Conservation (phyloP, 148 eudicot species). For the Rhododendron ovatum region DNA sequence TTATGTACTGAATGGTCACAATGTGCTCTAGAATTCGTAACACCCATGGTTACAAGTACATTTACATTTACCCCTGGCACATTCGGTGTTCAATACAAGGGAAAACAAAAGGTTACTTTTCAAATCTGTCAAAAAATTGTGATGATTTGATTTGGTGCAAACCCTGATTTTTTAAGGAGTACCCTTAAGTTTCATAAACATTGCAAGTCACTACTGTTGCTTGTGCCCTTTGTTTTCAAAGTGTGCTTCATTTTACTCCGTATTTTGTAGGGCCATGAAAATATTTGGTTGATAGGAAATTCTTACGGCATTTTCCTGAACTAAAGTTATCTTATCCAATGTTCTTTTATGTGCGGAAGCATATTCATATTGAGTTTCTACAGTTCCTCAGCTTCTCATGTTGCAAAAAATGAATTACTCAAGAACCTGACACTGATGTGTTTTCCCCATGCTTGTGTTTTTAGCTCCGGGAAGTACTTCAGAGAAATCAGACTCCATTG, state of each 20-base stretch:
- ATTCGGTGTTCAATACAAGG: background rate
- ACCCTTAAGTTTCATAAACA: background rate
- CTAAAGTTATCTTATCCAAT: background rate
- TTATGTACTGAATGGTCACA: background rate
- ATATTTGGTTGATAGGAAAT: background rate
- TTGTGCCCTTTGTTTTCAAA: background rate
- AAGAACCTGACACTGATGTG: slow-evolving; percentile 32
- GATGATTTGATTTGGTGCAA: slow-evolving; percentile 11
- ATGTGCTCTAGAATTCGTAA: background rate
- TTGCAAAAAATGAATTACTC: background rate
- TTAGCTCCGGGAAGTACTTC: slow-evolving; percentile 18
- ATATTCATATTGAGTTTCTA: background rate
- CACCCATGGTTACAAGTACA: background rate
- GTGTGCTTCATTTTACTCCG: background rate
- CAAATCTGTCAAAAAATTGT: background rate
- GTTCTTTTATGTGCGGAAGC: background rate
- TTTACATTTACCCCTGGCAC: background rate
- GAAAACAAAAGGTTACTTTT: background rate
- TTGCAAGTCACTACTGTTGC: background rate
- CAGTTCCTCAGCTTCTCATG: background rate
- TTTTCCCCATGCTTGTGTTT: slow-evolving; percentile 26
- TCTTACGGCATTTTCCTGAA: background rate
- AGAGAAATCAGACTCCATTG: slow-evolving; percentile 27
- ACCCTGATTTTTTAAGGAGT: background rate
- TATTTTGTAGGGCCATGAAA: background rate